Percentiles rank a stretch among this genome's conserved stretches.
Conservation (phyloP, 805 yeast species). For the Tetrapisispora nanseiensis region DNA sequence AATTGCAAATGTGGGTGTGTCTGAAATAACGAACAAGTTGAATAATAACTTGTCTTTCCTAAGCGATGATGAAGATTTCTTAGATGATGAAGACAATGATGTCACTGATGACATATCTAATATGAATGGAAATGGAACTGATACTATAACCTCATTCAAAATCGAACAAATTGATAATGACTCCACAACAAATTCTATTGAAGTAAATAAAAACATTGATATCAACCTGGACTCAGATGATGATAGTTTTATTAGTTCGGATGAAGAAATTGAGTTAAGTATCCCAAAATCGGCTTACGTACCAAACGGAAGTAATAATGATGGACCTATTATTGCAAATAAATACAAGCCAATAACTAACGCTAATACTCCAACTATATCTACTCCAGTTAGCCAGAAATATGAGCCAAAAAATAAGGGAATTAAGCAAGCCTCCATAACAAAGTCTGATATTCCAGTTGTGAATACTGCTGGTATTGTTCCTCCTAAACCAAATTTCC, state of each 20-base stretch:
- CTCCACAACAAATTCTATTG: slow-evolving; percentile 8
- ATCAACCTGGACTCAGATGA: slow-evolving; percentile 5
- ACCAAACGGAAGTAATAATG: background rate
- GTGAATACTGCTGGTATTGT: slow-evolving; percentile 8
- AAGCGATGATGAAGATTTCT: background rate
- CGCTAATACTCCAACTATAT: background rate
- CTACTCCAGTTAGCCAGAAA: background rate
- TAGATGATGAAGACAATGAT: background rate
- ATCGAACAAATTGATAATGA: slow-evolving; percentile 10
- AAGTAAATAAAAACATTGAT: background rate
- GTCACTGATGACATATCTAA: too few relatives aligned
- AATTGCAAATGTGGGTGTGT: background rate
- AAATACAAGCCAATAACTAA: background rate
- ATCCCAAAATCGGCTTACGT: background rate
- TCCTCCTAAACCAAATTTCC: slow-evolving; percentile 11
- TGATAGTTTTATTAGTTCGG: slow-evolving; percentile 25
- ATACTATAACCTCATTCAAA: background rate
- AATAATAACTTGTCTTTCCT: background rate
- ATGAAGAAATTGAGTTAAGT: slow-evolving; percentile 15
- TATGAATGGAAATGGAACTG: too few relatives aligned
- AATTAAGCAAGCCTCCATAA: background rate
- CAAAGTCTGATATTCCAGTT: background rate
- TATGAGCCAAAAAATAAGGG: background rate
- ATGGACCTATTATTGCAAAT: background rate
- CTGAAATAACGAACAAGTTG: background rate